These are phyloP conservation scores for Gnaphalium uliginosum DNA, from an alignment of 129 eudicot genomes.

Conservation along the genomic window DNA sequence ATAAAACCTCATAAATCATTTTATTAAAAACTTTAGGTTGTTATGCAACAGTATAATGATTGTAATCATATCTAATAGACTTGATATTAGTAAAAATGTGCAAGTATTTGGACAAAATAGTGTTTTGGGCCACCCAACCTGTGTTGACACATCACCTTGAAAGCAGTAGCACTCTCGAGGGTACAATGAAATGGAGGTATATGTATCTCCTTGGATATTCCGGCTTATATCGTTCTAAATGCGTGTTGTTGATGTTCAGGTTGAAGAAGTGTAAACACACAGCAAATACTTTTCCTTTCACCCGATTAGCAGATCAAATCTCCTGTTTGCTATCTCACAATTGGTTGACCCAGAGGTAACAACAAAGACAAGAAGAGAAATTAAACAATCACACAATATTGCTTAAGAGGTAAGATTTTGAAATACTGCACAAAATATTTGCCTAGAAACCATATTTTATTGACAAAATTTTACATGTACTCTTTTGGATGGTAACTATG, in stretches of 20 bases:
- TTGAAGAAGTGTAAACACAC: slow-evolving; percentile 54
- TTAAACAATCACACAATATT: slow-evolving; percentile 5
- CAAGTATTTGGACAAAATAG: not conserved
- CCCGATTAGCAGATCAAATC: slow-evolving; percentile 1
- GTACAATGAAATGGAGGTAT: not conserved
- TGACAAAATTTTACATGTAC: slow-evolving; percentile 11
- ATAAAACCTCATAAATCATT: no score
- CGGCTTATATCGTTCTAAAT: slow-evolving; percentile 6
- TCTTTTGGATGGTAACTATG: not conserved
- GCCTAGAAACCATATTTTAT: slow-evolving; percentile 14
- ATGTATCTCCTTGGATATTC: not conserved
- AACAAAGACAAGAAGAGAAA: not conserved
- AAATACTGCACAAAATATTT: slow-evolving; percentile 22
- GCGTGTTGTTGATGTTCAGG: slow-evolving; percentile 31
- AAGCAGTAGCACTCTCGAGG: not conserved
- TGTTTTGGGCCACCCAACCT: not conserved
- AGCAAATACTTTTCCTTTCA: slow-evolving; percentile 2
- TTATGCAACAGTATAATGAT: not conserved
- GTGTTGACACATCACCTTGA: not conserved
- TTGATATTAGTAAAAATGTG: not conserved
- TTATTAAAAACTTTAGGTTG: not conserved
- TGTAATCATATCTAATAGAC: not conserved
- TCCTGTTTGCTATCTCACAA: slow-evolving; percentile 12
- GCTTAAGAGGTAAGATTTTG: slow-evolving; percentile 13
- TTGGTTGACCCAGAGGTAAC: slow-evolving; percentile 18